A percentile compares a stretch with the other conserved stretches of the same genome.
Conservation (phyloP, 2,329 filamentous ascomycete species). For the Ceratocystiopsis brevicomis region DNA sequence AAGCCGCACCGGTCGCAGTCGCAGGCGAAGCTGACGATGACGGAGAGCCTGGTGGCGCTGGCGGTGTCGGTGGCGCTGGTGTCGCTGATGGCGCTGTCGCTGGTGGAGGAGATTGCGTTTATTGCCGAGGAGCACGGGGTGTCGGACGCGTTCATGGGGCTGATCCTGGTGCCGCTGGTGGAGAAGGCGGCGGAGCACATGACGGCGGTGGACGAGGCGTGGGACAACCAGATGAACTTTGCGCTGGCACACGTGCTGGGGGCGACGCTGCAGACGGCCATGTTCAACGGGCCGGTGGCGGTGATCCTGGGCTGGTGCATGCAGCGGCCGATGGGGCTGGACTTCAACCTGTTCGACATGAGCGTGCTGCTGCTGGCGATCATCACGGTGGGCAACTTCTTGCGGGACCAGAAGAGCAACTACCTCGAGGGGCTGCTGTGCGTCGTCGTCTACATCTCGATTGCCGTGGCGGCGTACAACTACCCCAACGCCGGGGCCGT, state of each 20-base stretch:
- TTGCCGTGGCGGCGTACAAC: slow-evolving; percentile 27
- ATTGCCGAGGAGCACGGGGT: slow-evolving; percentile 28
- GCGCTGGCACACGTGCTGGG: slow-evolving; percentile 72
- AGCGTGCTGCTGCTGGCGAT: slow-evolving; percentile 67
- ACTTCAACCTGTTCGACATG: slow-evolving; percentile 78
- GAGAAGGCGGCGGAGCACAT: slow-evolving; percentile 78
- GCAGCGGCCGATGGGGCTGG: slow-evolving; percentile 50
- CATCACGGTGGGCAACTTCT: slow-evolving; percentile 69
- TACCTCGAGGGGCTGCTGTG: slow-evolving; percentile 76
- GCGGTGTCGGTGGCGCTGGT: slow-evolving; percentile 47
- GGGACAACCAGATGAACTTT: slow-evolving; percentile 69
- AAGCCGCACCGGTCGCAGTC: too few relatives aligned
- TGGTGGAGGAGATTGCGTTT: slow-evolving; percentile 53
- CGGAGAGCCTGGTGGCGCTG: slow-evolving; percentile 51
- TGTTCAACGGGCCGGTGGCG: slow-evolving; percentile 70
- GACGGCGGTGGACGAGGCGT: slow-evolving; percentile 69
- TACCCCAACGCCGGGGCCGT: slow-evolving; percentile 7
- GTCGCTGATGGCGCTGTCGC: slow-evolving; percentile 51
- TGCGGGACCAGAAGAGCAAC: slow-evolving; percentile 75
- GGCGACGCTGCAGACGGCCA: slow-evolving; percentile 71
- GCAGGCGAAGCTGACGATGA: slow-evolving; percentile 57
- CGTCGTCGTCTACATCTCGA: slow-evolving; percentile 45
- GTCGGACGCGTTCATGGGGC: slow-evolving; percentile 38
- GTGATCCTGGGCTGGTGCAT: slow-evolving; percentile 73
- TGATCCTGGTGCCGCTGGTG: slow-evolving; percentile 65